phyloP scores from a whole-genome alignment of 2,329 filamentous ascomycete species.

The Colletotrichum liriopes region DNA sequence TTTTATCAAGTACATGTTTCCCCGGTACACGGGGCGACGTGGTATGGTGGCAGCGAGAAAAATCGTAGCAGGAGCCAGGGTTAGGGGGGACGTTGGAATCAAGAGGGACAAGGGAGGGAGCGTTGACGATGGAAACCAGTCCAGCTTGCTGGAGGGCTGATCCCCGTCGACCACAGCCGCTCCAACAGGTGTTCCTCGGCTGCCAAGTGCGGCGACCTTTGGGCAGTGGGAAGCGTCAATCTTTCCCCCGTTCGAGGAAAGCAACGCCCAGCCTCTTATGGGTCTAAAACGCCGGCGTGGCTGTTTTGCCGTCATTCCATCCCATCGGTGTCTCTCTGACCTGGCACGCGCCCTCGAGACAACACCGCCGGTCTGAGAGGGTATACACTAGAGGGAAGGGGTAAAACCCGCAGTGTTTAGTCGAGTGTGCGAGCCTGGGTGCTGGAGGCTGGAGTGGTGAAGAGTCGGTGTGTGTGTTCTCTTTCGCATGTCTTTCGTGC shows the following conservation, averaged over 20 bases:
- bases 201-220: slow-evolving; percentile 5
- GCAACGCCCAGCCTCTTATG: neutral
- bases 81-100: neutral
- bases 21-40: neutral
- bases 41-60: neutral
- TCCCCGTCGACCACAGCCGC: slow-evolving; percentile 30
- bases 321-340: neutral
- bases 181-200: slow-evolving; percentile 28
- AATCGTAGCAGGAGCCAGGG: neutral
- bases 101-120: slow-evolving; percentile 8
- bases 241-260: slow-evolving; percentile 19
- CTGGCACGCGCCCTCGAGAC: neutral
- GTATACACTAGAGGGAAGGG: neutral
- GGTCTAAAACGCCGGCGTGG: slow-evolving; percentile 5
- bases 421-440: neutral
- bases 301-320: neutral
- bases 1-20: neutral
- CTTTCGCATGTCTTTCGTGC: neutral
- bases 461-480: slow-evolving; percentile 2
- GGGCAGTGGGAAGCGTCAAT: slow-evolving; percentile 15
- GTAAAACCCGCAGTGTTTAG: neutral
- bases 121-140: slow-evolving; percentile 3
- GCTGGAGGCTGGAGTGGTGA: neutral
- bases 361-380: neutral
- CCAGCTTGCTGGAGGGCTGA: slow-evolving; percentile 13